Base-by-base conservation (phyloP, 2,329 filamentous ascomycete genomes). In the Paecilomyces formosus region DNA sequence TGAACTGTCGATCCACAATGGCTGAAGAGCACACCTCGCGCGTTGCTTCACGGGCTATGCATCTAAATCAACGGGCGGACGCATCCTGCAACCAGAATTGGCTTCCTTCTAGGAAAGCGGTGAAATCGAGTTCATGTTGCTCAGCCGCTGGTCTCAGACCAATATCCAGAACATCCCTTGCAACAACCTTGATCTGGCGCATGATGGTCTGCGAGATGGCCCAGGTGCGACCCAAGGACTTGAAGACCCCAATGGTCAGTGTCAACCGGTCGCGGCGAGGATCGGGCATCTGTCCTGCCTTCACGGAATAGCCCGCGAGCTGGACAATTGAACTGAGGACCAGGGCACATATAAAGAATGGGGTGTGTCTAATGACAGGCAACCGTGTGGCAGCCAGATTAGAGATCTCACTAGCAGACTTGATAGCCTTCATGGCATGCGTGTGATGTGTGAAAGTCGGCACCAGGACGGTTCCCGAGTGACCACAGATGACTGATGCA, bases 311-410 rank as follows among this genome's bases (percentile, higher is more conserved):
- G 62, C 89, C 89, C 57, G 88, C 90, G 24, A 95, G 80, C 67
- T 94, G 89, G 3, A 93, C 88, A 65, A 92, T 88, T 6, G 89
- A 90, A 18, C 88, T 88, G 56, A 93, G 78, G 1, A 89, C 89
- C 55, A 94, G 79, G 45, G 89, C 87, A 69, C 90, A 94, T 33
- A 88, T 89, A 76, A 94, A 92, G 74, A 93, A 92, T 59, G 91
- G 90, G 0, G 86, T 92, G 74, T 96, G 90, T 31, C 84, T 85
- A 3, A 87, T 80, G 1, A 93, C 77, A 0, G 86, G 82, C 56
- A 69, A 64, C 15, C 71, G 72, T 58, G 73, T 72, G 3, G 87
- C 85, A 0, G 89, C 88, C 53, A 95, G 84, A 0, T 88, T 88
- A 60, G 88, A 88, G 61, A 96, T 88, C 56, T 89, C 87, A 64